Base-by-base conservation (phyloP, 2,329 filamentous ascomycete genomes). In the Monosporascus sp. region DNA sequence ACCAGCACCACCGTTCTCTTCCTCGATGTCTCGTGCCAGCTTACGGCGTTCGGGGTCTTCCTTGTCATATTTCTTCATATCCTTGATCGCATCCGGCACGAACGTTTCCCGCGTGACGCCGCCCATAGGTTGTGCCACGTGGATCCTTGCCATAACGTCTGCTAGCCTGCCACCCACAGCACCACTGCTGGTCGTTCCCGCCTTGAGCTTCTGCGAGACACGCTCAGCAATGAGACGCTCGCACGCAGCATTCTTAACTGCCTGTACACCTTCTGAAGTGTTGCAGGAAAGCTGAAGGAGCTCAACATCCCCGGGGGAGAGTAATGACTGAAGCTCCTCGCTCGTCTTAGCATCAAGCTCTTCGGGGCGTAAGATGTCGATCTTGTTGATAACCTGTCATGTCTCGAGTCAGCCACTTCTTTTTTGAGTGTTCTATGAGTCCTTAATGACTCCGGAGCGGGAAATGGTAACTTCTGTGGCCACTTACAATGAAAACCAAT, bases 191-290 rank as follows among this genome's bases (percentile, higher is more conserved):
- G 81, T 87, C 63, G 89, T 95, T 51, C 91, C 90, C 11, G 91
- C 92, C 79, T 96, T 96, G 62, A 99, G 81, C 77, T 99, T 99
- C 76, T 97, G 90, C 27, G 91, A 89, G 51, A 97, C 94, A 61
- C 94, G 84, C 70, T 96, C 91, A 26, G 93, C 92, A 53, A 99
- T 88, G 54, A 99, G 80, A 58, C 92, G 86, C 72, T 97, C 92
- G 69, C 94, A 97, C 43, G 90, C 93, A 7, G 89, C 87, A 67
- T 97, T 97, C 77, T 97, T 96, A 63, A 97, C 92, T 20, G 90
- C 83, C 72, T 96, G 95, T 16, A 99, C 88, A 63, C 92, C 92
- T 66, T 99, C 93, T 52, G 91, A 87, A 5, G 94, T 97, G 59
- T 93, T 92, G 79, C 95, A 99, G 40, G 92, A 97, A 35, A 96